Base-by-base conservation (phyloP, 2,329 filamentous ascomycete genomes). In the Seiridium cupressi region DNA sequence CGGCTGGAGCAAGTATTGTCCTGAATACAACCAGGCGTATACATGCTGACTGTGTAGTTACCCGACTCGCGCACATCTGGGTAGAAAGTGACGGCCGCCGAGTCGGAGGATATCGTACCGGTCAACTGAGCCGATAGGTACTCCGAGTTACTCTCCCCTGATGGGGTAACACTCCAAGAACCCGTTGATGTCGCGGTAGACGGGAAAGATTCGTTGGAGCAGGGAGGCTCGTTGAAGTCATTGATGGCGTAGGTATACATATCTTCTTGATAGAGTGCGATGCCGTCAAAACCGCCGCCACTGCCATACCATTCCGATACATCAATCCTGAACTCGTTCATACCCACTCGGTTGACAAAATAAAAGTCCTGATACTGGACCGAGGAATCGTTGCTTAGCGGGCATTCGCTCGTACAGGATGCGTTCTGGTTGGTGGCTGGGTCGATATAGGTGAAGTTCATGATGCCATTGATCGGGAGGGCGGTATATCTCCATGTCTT, bases 361-460 rank as follows among this genome's bases (percentile, higher is more conserved):
- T 87, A 84, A 72, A 98, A 99, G 69, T 99, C 95, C 73, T 97
- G 93, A 66, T 86, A 96, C 55, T 81, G 74, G 55, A 88, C 73
- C 5, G 81, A 84, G 18, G 81, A 76, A 68, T 92, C 86, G 69
- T 87, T 81, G 63, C 90, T 92, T 53, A 99, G 82, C n/a, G 93
- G 91, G 68, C 95, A 99, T 69, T 86, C 83, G 62, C 87, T 89
- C 57, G 93, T 92, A 76, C 95, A 99, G 60, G 84, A 88, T 36
- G 79, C 76, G 59, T 89, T 88, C 55, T 84, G 78, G 34, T 90
- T 89, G 1, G 86, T 90, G 44, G 72, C 79, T 32, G 90, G 89
- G 69, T 98, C 92, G 64, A 88, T 88, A 68, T 95, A 98, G 44
- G 93, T 96, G 70, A 99, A 83, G 75, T 98, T 97, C 88, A 99